phyloP scores from a whole-genome alignment of 2,329 filamentous ascomycete genomes.

The Kalmusia sp. region DNA sequence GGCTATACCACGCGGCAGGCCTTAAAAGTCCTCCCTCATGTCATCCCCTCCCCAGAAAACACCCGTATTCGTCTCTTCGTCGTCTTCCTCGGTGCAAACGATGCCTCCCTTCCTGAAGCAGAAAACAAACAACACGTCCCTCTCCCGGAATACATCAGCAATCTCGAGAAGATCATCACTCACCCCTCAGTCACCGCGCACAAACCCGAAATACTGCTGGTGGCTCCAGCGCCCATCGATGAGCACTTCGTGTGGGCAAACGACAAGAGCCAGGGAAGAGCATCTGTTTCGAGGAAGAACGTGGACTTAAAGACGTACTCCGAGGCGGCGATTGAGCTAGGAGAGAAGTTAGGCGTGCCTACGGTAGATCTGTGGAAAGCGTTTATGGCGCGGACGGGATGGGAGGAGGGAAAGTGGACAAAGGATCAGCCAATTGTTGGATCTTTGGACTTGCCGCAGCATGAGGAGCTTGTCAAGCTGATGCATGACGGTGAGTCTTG shows the following conservation, averaged over 20 bases:
- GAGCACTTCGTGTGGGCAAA: conserved; percentile 70
- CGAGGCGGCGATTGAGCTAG: conserved; percentile 70
- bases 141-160: conserved; percentile 75
- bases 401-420: conserved; percentile 49
- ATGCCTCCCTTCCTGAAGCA: conserved; percentile 72
- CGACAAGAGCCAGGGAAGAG: conserved; percentile 48
- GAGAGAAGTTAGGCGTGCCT: conserved; percentile 61
- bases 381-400: conserved; percentile 72
- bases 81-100: conserved; percentile 89
- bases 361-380: conserved; percentile 82
- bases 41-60: conserved; percentile 72
- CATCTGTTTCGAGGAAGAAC: conserved; percentile 60
- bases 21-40: conserved; percentile 69
- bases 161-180: conserved; percentile 73
- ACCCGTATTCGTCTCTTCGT: conserved; percentile 73
- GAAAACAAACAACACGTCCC: conserved; percentile 77
- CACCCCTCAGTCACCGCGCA: conserved; percentile 76
- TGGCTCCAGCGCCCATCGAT: conserved; percentile 84
- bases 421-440: conserved; percentile 60
- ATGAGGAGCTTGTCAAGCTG: conserved; percentile 60
- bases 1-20: conserved; percentile 85
- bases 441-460: conserved; percentile 63
- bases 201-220: conserved; percentile 73
- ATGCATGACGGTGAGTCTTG: conserved; percentile 62
- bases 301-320: conserved; percentile 69